Percentiles rank a stretch among this genome's conserved stretches.
These are phyloP conservation scores for Diophrys appendiculata DNA, from an alignment of 73 alveolate species.

Conservation along the genomic window DNA sequence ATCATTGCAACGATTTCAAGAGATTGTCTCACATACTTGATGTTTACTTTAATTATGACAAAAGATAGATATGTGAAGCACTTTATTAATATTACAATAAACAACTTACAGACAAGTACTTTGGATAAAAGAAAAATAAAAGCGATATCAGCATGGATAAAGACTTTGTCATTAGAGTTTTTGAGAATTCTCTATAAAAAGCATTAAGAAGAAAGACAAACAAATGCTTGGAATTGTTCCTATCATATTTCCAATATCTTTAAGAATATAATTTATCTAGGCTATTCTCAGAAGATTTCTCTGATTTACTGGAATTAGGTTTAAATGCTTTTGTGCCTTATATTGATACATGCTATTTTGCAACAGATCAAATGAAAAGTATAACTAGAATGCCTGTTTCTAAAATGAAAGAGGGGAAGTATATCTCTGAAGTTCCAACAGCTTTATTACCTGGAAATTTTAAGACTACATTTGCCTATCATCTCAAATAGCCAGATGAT, in stretches of 20 bases:
- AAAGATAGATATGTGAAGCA: neutral
- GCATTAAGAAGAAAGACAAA: neutral
- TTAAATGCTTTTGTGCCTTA: constrained; percentile 4
- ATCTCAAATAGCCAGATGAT: neutral
- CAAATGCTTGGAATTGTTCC: neutral
- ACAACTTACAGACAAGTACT: neutral
- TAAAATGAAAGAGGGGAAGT: neutral
- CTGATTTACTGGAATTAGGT: constrained; percentile 5
- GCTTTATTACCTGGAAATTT: neutral
- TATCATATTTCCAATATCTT: neutral
- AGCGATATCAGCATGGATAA: too few species aligned
- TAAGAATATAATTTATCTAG: neutral
- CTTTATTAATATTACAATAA: too few species aligned
- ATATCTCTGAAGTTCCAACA: neutral
- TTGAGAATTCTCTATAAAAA: neutral
- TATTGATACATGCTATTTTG: constrained; percentile 14
- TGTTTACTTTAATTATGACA: neutral
- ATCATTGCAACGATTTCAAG: neutral
- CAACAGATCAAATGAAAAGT: constrained; percentile 5
- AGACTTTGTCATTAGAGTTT: neutral
- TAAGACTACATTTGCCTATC: neutral
- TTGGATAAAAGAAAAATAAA: neutral
- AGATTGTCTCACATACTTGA: neutral
- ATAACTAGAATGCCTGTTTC: neutral
- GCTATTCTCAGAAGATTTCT: neutral